Evolutionary conservation across 1,284 basidiomycete species (phyloP).

Genomic region (Puccinia novopanici): DNA sequence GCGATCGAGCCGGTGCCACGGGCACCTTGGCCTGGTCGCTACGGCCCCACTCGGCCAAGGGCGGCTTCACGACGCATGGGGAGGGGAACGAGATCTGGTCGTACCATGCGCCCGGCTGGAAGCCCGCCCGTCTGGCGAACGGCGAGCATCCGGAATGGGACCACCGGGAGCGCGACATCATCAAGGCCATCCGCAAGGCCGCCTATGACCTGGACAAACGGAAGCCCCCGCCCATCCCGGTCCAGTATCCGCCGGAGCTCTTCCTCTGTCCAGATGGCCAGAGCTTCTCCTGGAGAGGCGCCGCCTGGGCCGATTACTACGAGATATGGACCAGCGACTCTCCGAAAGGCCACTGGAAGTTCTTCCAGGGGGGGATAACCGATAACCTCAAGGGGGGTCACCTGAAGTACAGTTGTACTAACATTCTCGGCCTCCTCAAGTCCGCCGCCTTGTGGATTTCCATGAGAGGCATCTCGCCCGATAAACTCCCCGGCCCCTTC

Average conservation of each 20-base stretch:
- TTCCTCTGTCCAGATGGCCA: constrained; percentile 25
- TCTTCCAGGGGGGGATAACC: constrained; percentile 35
- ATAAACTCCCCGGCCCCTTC: constrained; percentile 36
- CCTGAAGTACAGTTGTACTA: constrained; percentile 32
- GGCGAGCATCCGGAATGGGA: constrained; percentile 45
- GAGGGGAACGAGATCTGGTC: constrained; percentile 57
- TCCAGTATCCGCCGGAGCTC: constrained; percentile 8
- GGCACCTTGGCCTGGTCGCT: constrained; percentile 56
- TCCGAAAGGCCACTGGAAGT: constrained; percentile 23
- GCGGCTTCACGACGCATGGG: constrained; percentile 58
- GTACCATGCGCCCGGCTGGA: constrained; percentile 54
- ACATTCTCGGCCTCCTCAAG: constrained; percentile 10
- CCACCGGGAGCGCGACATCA: constrained; percentile 44
- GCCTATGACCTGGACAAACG: constrained; percentile 38
- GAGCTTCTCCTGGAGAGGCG: constrained; percentile 46
- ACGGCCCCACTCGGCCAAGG: constrained; percentile 55
- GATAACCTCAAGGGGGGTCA: constrained; percentile 48
- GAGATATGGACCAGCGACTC: constrained; percentile 28
- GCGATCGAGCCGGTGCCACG: constrained; percentile 22
- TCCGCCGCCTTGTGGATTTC: neutral
- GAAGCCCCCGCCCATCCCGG: constrained; percentile 16
- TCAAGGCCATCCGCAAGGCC: constrained; percentile 30
- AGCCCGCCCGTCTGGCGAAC: constrained; percentile 14
- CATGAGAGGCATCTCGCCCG: constrained; percentile 38
- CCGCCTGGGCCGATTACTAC: constrained; percentile 45